These are phyloP conservation scores for Arthrinium puccinioides DNA, from an alignment of 2,329 filamentous ascomycete species.

Conservation along the genomic window DNA sequence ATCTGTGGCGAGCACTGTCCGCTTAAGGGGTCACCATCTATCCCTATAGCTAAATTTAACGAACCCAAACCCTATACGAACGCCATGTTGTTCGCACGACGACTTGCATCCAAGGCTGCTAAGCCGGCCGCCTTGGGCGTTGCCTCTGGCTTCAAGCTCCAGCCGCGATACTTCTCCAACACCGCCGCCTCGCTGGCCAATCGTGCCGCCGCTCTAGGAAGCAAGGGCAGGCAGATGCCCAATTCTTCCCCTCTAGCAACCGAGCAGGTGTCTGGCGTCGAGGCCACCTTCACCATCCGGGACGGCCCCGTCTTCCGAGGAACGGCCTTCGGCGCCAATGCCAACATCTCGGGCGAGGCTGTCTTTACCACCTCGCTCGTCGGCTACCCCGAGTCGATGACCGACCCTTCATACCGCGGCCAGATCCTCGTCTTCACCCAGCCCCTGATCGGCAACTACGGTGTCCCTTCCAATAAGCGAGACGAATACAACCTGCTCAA, in stretches of 20 bases:
- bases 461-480: slow-evolving; percentile 78
- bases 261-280: slow-evolving; percentile 60
- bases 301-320: slow-evolving; percentile 95
- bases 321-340: slow-evolving; percentile 91
- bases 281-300: slow-evolving; percentile 92
- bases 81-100: slow-evolving; percentile 61
- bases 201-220: slow-evolving; percentile 53
- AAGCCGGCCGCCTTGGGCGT: slow-evolving; percentile 43
- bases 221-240: slow-evolving; percentile 63
- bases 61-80: too few species aligned
- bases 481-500: slow-evolving; percentile 88
- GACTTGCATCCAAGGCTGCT: slow-evolving; percentile 43
- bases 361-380: slow-evolving; percentile 98
- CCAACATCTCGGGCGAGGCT: slow-evolving; percentile 95
- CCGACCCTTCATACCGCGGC: slow-evolving; percentile 79
- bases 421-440: slow-evolving; percentile 99
- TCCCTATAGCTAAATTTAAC: slow-evolving; percentile 14
- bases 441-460: slow-evolving; percentile 96
- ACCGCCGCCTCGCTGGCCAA: slow-evolving; percentile 24
- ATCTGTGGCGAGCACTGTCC: slow-evolving; percentile 45
- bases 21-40: slow-evolving; percentile 32
- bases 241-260: slow-evolving; percentile 49
- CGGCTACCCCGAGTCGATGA: slow-evolving; percentile 93
- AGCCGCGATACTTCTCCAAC: slow-evolving; percentile 31
- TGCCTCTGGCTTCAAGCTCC: slow-evolving; percentile 17